phyloP scores from a whole-genome alignment of 176 grass and related monocot species.

The Eragrostis nindensis region DNA sequence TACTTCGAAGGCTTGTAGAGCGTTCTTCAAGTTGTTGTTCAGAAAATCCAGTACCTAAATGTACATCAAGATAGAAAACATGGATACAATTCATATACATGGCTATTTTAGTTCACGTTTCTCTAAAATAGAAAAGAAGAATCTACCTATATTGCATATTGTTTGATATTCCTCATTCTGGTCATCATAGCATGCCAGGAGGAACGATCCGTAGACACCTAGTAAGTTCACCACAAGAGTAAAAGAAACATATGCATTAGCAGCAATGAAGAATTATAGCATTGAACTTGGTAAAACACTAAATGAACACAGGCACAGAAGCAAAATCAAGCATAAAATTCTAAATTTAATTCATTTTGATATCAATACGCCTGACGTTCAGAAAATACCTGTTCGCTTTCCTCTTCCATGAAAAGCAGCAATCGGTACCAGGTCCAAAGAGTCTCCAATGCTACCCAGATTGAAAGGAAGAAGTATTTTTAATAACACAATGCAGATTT shows the following conservation, averaged over 20 bases:
- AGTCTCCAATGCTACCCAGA: slow-evolving; percentile 78
- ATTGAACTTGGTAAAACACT: background rate
- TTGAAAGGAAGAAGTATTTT: slow-evolving; percentile 27
- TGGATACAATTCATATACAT: slow-evolving; percentile 13
- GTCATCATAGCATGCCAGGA: slow-evolving; percentile 96
- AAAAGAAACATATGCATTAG: slow-evolving; percentile 28
- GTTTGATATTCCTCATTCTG: slow-evolving; percentile 97
- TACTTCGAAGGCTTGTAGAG: slow-evolving; percentile 82
- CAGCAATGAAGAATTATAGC: slow-evolving; percentile 2
- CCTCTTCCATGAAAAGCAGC: slow-evolving; percentile 90
- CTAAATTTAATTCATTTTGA: slow-evolving; percentile 23
- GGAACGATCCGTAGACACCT: slow-evolving; percentile 97
- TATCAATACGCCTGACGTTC: background rate
- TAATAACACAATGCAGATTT: slow-evolving; percentile 15
- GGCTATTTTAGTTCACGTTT: background rate
- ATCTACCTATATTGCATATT: slow-evolving; percentile 95
- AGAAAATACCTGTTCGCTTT: slow-evolving; percentile 76
- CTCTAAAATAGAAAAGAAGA: background rate
- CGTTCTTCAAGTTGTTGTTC: slow-evolving; percentile 92
- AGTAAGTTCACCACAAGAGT: slow-evolving; percentile 36
- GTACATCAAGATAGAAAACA: slow-evolving; percentile 24
- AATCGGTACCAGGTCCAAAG: slow-evolving; percentile 93
- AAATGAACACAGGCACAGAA: background rate
- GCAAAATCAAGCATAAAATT: background rate
- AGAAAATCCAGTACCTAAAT: slow-evolving; percentile 97